Conservation (phyloP, 2,329 filamentous ascomycete species). For the Ophiosphaerella narmari region DNA sequence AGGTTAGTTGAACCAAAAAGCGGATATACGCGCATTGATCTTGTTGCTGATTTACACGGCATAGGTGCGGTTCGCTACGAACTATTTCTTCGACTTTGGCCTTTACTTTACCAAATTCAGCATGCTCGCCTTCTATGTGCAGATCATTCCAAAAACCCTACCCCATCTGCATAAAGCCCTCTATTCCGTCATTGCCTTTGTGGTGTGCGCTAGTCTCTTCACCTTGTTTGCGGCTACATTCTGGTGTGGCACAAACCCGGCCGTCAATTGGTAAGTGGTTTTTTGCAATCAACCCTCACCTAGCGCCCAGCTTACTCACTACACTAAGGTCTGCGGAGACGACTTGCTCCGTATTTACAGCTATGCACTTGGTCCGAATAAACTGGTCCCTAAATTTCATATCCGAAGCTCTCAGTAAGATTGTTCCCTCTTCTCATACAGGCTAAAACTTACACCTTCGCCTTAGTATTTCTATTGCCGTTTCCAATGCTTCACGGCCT, state of each 20-base stretch:
- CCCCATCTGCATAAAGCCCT: constrained; percentile 3
- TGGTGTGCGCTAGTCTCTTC: constrained; percentile 2
- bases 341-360: constrained; percentile 4
- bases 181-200: constrained; percentile 5
- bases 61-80: constrained; percentile 12
- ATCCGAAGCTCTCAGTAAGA: constrained; percentile 10
- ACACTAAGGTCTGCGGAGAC: neutral
- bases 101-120: constrained; percentile 12
- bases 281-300: neutral
- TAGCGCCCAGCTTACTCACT: neutral
- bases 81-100: constrained; percentile 13
- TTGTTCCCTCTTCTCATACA: too few relatives aligned
- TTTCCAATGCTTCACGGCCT: constrained; percentile 1
- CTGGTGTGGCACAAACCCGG: constrained; percentile 8
- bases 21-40: neutral
- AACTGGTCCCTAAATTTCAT: constrained; percentile 14
- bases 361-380: constrained; percentile 3
- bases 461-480: constrained; percentile 4
- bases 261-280: constrained; percentile 7
- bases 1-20: neutral
- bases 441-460: neutral
- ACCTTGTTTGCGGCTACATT: constrained; percentile 12
- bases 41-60: neutral
- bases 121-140: constrained; percentile 11
- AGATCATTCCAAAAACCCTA: constrained; percentile 8